phyloP scores from a whole-genome alignment of 108 stramenopile species.

The Mediolabrus comicus region DNA sequence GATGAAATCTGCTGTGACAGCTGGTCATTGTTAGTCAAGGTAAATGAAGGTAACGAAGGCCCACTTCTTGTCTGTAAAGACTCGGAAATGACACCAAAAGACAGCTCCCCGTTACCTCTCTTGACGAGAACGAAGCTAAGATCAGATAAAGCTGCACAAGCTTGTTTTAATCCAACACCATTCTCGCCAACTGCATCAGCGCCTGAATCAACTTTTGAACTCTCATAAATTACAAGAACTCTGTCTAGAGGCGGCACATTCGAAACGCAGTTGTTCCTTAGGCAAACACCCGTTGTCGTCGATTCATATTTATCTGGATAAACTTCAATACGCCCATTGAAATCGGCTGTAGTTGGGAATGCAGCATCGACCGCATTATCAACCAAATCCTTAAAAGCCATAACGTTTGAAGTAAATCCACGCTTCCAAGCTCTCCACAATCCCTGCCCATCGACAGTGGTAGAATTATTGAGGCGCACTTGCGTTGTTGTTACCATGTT shows the following conservation, averaged over 20 bases:
- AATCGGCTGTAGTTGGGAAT: conserved; percentile 16
- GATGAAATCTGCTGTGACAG: conserved; percentile 20
- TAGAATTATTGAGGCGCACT: background rate
- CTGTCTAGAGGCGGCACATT: conserved; percentile 38
- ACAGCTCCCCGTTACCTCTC: conserved; percentile 9
- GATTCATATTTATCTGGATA: conserved; percentile 18
- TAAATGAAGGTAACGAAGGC: conserved; percentile 38
- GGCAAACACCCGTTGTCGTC: conserved; percentile 38
- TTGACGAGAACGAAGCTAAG: conserved; percentile 31
- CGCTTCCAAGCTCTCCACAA: conserved; percentile 72
- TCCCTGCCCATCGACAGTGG: conserved; percentile 58
- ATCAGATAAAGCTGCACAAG: conserved; percentile 27
- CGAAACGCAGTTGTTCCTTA: conserved; percentile 39
- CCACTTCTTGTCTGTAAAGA: conserved; percentile 44
- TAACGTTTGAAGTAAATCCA: conserved; percentile 50
- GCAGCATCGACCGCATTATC: conserved; percentile 78
- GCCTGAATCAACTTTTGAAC: conserved; percentile 39
- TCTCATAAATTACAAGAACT: conserved; percentile 52
- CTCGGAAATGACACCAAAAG: conserved; percentile 48
- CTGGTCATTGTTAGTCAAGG: conserved; percentile 15
- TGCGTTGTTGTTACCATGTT: background rate
- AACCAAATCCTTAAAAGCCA: conserved; percentile 64
- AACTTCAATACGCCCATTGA: conserved; percentile 28
- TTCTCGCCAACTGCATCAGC: conserved; percentile 35
- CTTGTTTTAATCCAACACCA: conserved; percentile 48